A percentile compares a stretch with the other conserved stretches of the same genome.
phyloP scores from a whole-genome alignment of 345 rosid species.

The Moricandia moricandioides region DNA sequence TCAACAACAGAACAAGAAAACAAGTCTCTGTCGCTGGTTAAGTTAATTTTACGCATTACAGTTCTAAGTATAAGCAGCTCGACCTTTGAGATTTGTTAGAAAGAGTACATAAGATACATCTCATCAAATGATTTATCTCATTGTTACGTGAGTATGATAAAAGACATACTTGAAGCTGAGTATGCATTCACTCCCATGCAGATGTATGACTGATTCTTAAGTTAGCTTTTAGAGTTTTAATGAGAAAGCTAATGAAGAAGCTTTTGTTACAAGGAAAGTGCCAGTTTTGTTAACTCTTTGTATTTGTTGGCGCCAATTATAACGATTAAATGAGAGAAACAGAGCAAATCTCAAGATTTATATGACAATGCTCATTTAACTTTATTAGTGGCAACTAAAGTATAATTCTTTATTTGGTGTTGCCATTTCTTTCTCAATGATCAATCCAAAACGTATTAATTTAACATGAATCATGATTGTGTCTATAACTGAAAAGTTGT shows the following conservation, averaged over 20 bases:
- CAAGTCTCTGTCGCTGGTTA: not conserved
- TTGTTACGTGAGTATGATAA: no score
- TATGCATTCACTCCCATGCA: not conserved
- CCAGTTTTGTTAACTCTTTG: not conserved
- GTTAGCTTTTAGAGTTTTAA: not conserved
- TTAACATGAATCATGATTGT: not conserved
- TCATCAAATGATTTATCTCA: not conserved
- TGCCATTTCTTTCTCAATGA: no score
- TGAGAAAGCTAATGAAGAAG: not conserved
- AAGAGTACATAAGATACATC: no score
- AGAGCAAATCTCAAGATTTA: not conserved
- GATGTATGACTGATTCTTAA: not conserved
- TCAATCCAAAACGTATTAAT: no score
- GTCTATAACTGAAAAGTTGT: not conserved
- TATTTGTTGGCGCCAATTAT: not conserved
- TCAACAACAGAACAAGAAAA: conserved; percentile 15
- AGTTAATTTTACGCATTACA: not conserved
- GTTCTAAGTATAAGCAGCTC: not conserved
- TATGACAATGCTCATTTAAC: no score
- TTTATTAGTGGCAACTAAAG: no score
- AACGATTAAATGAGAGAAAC: not conserved
- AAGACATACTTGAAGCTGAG: no score
- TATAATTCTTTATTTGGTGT: no score
- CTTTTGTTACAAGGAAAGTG: not conserved
- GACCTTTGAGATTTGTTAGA: not conserved